Conservation (phyloP, 352 stramenopile genomes). For the Phytophthora tubulina region DNA sequence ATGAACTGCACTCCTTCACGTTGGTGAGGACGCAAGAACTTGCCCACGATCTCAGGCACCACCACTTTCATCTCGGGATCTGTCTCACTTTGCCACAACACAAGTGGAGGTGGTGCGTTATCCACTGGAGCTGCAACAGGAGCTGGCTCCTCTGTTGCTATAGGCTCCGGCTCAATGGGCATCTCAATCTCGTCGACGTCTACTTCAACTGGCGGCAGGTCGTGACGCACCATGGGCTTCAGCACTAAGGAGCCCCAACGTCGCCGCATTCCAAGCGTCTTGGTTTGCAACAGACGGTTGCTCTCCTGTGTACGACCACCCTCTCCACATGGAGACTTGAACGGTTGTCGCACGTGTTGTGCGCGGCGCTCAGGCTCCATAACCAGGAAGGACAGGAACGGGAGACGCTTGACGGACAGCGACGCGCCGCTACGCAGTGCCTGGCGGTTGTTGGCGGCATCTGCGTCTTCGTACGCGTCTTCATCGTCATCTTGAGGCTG, state of each 20-base stretch:
- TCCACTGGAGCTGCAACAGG: conserved; percentile 23
- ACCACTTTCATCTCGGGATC: conserved; percentile 73
- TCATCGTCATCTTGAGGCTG: conserved; percentile 20
- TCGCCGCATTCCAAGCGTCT: conserved; percentile 86
- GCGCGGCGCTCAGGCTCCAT: conserved; percentile 65
- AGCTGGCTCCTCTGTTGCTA: conserved; percentile 33
- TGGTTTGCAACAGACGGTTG: conserved; percentile 78
- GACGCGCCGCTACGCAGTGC: conserved; percentile 61
- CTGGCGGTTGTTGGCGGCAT: conserved; percentile 58
- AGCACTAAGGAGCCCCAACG: conserved; percentile 60
- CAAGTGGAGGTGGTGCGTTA: conserved; percentile 69
- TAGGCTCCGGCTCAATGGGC: conserved; percentile 36
- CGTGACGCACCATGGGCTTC: conserved; percentile 71
- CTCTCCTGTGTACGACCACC: conserved; percentile 73
- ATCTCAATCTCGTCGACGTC: conserved; percentile 70
- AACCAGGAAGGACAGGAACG: conserved; percentile 85
- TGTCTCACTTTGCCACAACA: conserved; percentile 84
- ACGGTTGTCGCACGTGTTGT: conserved; percentile 67
- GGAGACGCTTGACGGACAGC: conserved; percentile 77
- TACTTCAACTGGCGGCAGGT: conserved; percentile 68
- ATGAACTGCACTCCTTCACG: conserved; percentile 97
- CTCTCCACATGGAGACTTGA: conserved; percentile 82
- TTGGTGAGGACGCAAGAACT: conserved; percentile 96
- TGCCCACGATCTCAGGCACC: conserved; percentile 93
- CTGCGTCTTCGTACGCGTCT: conserved; percentile 48